These are phyloP conservation scores for Cicer bijugum DNA, from an alignment of 306 rosid species.

Conservation along the genomic window DNA sequence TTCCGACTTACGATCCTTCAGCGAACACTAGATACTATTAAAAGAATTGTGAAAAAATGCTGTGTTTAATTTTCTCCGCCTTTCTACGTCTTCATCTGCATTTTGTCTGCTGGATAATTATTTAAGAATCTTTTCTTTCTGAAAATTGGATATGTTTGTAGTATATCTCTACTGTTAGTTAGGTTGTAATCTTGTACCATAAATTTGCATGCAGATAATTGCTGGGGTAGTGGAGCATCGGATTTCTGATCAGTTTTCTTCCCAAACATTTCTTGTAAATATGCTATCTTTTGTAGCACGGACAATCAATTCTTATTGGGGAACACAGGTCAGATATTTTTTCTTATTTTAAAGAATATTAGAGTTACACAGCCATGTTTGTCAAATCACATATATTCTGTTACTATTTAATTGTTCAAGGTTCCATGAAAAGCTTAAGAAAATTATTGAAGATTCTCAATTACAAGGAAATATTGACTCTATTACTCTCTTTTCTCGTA, in stretches of 20 bases:
- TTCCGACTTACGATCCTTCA: conserved; percentile 23
- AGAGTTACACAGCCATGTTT: no score
- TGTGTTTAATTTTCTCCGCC: conserved; percentile 29
- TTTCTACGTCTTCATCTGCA: conserved; percentile 32
- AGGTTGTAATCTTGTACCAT: conserved; percentile 12
- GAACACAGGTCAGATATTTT: conserved; percentile 74
- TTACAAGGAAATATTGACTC: no score
- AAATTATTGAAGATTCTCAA: no score
- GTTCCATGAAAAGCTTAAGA: no score
- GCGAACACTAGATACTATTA: not conserved
- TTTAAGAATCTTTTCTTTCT: conserved; percentile 22
- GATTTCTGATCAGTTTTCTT: conserved; percentile 69
- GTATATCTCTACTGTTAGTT: conserved; percentile 3
- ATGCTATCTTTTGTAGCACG: conserved; percentile 80
- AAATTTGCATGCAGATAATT: conserved; percentile 63
- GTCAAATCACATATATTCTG: no score
- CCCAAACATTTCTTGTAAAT: conserved; percentile 77
- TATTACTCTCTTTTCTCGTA: no score
- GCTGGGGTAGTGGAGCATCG: conserved; percentile 96
- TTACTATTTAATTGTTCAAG: no score
- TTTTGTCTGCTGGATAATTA: conserved; percentile 30
- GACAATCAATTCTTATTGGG: conserved; percentile 92
- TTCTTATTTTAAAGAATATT: not conserved
- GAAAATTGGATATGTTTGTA: conserved; percentile 30
- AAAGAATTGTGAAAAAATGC: conserved; percentile 27